Evolutionary conservation across 2,329 filamentous ascomycete genomes (phyloP), one percentile per base, ranked within the genome.

Genomic region (Didymella segeticola): DNA sequence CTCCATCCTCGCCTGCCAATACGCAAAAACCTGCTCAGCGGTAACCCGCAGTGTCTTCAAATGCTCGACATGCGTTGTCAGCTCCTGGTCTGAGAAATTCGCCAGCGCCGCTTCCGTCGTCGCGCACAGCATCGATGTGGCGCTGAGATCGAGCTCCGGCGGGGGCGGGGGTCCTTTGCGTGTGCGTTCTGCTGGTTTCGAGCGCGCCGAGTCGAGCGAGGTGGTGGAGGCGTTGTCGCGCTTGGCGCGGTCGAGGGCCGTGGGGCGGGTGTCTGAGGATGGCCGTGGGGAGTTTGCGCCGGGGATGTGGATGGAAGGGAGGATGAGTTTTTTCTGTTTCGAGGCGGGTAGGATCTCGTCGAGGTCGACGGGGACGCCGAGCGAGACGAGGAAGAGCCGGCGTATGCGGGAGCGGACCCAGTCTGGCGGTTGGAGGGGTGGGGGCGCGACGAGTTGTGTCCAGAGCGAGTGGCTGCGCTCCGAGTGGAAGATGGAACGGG

Each of bases 401-500:
- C 95, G 88, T 65, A 96, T 99, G 45, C 93, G 90, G 46, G 92
- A 96, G 60, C 95, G 91, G 54, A 97, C 96, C 95, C 95, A 99
- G 75, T 99, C 95, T 0, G 95, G 93, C 5, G 95, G 95, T 68
- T 96, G 92, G 30, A 99, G 85, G 2, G 95, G 93, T 2, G 95
- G 95, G 17, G 95, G 93, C 2, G 93, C 93, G 25, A 97, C 91
- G 4, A 99, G 86, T 78, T 99, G 95, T 33, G 93, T 92, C 95
- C 95, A 99, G 27, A 99, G 82, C 0, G 95, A 97, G 50, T 90
- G 87, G 57, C 90, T 96, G 53, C 93, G 87, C 46, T 92, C 89
- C 33, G 91, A 96, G 48, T 91, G 86, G 75, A 97, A 71, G 38
- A 72, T 74, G 10, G 72, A 71, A 20, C 64, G 62, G 4, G 61